phyloP scores from a whole-genome alignment of 2,329 filamentous ascomycete genomes.

The Esteya vermicola region DNA sequence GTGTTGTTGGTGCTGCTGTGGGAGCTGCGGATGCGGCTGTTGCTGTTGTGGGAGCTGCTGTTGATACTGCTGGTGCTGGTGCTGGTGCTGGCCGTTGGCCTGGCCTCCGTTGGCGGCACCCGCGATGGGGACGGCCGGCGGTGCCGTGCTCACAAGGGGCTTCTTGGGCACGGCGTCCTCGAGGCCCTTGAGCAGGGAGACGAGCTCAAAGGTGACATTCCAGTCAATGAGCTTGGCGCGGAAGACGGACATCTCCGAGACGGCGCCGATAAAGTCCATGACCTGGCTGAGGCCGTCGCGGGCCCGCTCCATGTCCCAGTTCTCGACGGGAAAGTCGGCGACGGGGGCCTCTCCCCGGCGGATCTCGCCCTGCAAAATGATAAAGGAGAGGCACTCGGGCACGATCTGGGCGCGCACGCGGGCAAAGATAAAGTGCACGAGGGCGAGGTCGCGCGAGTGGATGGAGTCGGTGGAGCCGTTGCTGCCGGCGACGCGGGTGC shows the following conservation, averaged over 20 bases:
- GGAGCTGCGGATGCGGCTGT: conserved; percentile 13
- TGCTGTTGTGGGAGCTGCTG: conserved; percentile 14
- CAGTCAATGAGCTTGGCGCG: conserved; percentile 79
- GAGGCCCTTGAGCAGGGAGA: conserved; percentile 73
- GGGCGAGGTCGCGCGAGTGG: conserved; percentile 33
- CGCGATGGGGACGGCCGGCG: background rate
- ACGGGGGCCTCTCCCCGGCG: conserved; percentile 60
- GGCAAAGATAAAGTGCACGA: conserved; percentile 79
- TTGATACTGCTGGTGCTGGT: conserved; percentile 13
- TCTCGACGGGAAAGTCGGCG: conserved; percentile 81
- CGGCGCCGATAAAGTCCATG: conserved; percentile 80
- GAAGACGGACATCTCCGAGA: conserved; percentile 73
- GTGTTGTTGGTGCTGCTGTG: conserved; percentile 14
- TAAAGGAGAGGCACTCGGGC: conserved; percentile 85
- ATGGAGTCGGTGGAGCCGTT: background rate
- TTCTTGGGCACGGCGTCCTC: conserved; percentile 82
- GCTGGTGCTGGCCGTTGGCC: conserved; percentile 1
- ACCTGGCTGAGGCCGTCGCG: conserved; percentile 93
- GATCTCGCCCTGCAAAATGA: conserved; percentile 86
- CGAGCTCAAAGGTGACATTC: conserved; percentile 79
- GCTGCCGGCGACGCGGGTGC: background rate
- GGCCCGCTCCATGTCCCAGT: conserved; percentile 95
- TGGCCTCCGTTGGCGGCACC: background rate
- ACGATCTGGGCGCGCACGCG: conserved; percentile 88
- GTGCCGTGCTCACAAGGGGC: conserved; percentile 39